These are phyloP conservation scores for Carex sylvatica DNA, from an alignment of 202 grass and related monocot genomes.

Conservation along the genomic window DNA sequence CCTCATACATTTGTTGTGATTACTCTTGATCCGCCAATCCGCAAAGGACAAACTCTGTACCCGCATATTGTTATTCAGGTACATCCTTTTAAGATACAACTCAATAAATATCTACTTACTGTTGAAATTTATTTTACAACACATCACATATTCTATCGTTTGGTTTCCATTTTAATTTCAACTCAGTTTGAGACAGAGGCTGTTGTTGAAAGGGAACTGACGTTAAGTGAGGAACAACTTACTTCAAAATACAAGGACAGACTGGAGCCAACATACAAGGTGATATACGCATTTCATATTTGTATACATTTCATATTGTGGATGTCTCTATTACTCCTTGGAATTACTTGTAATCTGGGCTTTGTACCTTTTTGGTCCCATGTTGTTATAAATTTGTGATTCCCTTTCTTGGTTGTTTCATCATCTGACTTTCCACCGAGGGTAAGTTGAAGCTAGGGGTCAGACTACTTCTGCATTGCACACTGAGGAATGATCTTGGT, in stretches of 20 bases:
- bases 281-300: slow-evolving; percentile 30
- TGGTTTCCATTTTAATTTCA: slow-evolving; percentile 26
- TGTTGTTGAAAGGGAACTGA: slow-evolving; percentile 47
- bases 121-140: slow-evolving; percentile 22
- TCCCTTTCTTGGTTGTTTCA: neutral
- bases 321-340: neutral
- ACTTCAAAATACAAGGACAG: slow-evolving; percentile 79
- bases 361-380: neutral
- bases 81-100: neutral
- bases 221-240: slow-evolving; percentile 59
- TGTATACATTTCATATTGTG: neutral
- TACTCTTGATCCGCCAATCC: slow-evolving; percentile 91
- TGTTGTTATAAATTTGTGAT: neutral
- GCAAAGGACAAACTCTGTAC: slow-evolving; percentile 93
- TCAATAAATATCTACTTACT: slow-evolving; percentile 15
- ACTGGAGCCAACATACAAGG: slow-evolving; percentile 66
- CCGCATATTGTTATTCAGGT: slow-evolving; percentile 99
- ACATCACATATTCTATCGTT: slow-evolving; percentile 9
- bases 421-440: neutral
- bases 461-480: neutral
- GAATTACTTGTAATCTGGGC: neutral
- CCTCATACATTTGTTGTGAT: slow-evolving; percentile 94
- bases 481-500: neutral
- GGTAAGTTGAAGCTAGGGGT: neutral
- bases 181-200: slow-evolving; percentile 73